phyloP scores from a whole-genome alignment of 106 monocot genomes.

The Platanthera guangdongensis region DNA sequence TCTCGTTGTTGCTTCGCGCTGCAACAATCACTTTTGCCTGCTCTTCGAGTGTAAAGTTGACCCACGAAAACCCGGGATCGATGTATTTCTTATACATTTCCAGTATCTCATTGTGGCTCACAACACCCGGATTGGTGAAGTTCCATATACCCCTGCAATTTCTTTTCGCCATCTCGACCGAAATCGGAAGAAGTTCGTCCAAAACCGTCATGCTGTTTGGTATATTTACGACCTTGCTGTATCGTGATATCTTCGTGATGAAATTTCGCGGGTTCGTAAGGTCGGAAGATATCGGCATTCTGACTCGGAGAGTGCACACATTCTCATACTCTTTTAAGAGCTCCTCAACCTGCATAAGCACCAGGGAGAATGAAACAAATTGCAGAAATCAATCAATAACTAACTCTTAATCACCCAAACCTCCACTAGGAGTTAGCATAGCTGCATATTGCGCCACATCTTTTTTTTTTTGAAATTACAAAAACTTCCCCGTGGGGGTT shows the following conservation, averaged over 20 bases:
- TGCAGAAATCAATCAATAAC: background rate
- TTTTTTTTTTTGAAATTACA: no score
- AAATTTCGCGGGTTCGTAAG: conserved; percentile 20
- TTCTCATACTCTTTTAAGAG: conserved; percentile 45
- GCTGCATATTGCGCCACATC: no score
- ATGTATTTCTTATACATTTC: conserved; percentile 16
- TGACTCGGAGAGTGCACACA: conserved; percentile 22
- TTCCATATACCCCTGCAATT: conserved; percentile 14
- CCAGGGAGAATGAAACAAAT: background rate
- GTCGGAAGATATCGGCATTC: conserved; percentile 21
- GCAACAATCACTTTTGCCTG: conserved; percentile 19
- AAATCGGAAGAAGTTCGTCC: conserved; percentile 14
- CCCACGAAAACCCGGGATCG: background rate
- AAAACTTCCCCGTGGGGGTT: no score
- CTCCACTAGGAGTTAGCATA: no score
- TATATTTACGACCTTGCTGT: conserved; percentile 15
- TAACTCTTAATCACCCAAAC: no score
- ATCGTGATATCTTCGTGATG: conserved; percentile 16
- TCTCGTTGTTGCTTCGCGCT: conserved; percentile 14
- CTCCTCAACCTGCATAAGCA: conserved; percentile 24
- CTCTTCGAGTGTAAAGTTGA: conserved; percentile 15
- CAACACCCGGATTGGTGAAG: conserved; percentile 20
- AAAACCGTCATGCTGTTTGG: conserved; percentile 21
- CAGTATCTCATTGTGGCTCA: conserved; percentile 19
- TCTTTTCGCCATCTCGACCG: conserved; percentile 20